Conservation (phyloP, 2,329 filamentous ascomycete genomes). For the Westerdykella sp. region DNA sequence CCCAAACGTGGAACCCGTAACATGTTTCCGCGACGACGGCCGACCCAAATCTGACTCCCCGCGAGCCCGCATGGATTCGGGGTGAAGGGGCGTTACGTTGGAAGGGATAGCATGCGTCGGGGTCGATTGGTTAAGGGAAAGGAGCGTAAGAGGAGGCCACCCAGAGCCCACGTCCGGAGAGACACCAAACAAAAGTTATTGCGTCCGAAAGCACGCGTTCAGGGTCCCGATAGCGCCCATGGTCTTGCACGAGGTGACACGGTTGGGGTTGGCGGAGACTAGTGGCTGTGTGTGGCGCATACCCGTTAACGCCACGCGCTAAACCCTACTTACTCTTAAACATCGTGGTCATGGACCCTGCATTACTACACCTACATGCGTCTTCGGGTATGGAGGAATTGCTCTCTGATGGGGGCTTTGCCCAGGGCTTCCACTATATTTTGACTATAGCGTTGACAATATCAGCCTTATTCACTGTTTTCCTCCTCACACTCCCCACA, state of each 20-base stretch:
- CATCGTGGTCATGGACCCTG: too few species aligned
- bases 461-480: conserved; percentile 45
- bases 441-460: conserved; percentile 38
- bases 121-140: conserved; percentile 30
- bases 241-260: too few species aligned
- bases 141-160: not conserved
- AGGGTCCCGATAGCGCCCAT: too few species aligned
- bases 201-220: too few species aligned
- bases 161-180: not conserved
- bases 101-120: conserved; percentile 42
- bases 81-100: not conserved
- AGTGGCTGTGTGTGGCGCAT: too few species aligned
- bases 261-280: too few species aligned
- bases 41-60: conserved; percentile 44
- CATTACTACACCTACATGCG: too few species aligned
- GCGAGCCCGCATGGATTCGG: conserved; percentile 26
- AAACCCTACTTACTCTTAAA: too few species aligned
- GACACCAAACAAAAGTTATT: not conserved
- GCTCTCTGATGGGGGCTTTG: conserved; percentile 31
- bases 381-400: too few species aligned
- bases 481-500: conserved; percentile 49
- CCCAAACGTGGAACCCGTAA: conserved; percentile 16
- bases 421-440: conserved; percentile 30
- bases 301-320: too few species aligned
- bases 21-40: conserved; percentile 22